Evolutionary conservation across 768 basidiomycete genomes (phyloP), one percentile per base, ranked within the genome.

Genomic region (Rossbeevera mucosa): DNA sequence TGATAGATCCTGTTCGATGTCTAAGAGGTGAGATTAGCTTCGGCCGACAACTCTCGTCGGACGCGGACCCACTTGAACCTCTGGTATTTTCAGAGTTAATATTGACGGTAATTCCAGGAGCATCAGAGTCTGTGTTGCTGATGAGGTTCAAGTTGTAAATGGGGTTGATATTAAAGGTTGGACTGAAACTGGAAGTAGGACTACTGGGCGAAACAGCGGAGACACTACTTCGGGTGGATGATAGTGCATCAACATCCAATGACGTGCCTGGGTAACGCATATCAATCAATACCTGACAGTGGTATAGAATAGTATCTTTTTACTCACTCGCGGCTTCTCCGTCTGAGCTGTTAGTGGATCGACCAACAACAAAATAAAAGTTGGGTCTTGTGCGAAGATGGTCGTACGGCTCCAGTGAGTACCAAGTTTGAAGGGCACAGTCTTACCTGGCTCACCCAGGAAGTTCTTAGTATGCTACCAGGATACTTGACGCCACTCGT

Each of bases 401-500:
- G 56, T 11, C 0, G 2, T 9, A 20, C 1, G 16, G 57, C 53
- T 4, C 2, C 3, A 18, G 21, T 61, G 61, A 44, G 64, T 12
- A 13, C 4, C 7, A 38, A 4, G 2, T 11, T 11, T 38, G 5
- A 16, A 1, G 14, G 42, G 13, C 38, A 21, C 21, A 24, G 13
- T 24, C 1, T 8, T 9, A 3, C 14, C 13, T 13, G 61, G 0
- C 44, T 62, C 11, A 71, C 71, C 53, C 7, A 41, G 55, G 0
- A 42, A 16, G 21, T 0, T 30, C 0, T 0, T 11, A 59, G 63
- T 56, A 54, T 2, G 16, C 48, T 16, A 24, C 43, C 26, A 43
- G 50, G 44, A 47, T 62, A 7, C 53, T 70, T 12, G 74, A 74
- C 53, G 74, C 62, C 0, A 58, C 56, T 1, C 64, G 72, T 1